Percentiles rank a stretch among this genome's conserved stretches.
These are phyloP conservation scores for Pseudogymnoascus sp. DNA, from an alignment of 2,329 filamentous ascomycete species.

Conservation along the genomic window DNA sequence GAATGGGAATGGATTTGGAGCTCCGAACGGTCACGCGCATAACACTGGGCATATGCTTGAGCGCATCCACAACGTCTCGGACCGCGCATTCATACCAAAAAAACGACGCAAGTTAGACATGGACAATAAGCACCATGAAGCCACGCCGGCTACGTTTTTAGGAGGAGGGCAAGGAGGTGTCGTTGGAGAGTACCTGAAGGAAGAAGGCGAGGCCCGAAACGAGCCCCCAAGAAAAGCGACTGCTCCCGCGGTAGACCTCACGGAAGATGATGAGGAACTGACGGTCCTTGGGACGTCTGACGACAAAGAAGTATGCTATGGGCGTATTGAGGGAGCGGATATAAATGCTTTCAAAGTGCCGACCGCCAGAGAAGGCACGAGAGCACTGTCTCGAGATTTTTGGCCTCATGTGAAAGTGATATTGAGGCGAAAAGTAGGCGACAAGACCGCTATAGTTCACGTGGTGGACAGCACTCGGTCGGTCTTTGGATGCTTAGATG, in stretches of 20 bases:
- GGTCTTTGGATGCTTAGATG: conserved; percentile 71
- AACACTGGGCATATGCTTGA: conserved; percentile 52
- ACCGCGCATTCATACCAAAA: conserved; percentile 53
- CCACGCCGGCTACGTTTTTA: conserved; percentile 30
- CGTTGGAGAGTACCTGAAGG: conserved; percentile 60
- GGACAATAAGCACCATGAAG: neutral
- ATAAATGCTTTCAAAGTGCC: conserved; percentile 64
- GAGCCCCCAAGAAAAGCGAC: conserved; percentile 25
- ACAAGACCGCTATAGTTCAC: conserved; percentile 55
- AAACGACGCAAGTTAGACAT: conserved; percentile 59
- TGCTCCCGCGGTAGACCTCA: conserved; percentile 33
- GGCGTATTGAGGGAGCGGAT: conserved; percentile 61
- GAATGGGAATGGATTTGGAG: conserved; percentile 19
- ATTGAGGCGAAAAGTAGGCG: conserved; percentile 52
- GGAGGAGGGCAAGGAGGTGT: conserved; percentile 48
- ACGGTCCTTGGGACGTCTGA: conserved; percentile 51
- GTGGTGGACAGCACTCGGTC: conserved; percentile 65
- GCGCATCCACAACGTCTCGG: conserved; percentile 65
- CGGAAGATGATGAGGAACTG: conserved; percentile 48
- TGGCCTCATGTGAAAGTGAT: conserved; percentile 72
- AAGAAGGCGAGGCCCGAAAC: conserved; percentile 44
- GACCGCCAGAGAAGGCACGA: conserved; percentile 55
- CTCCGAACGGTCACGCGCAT: conserved; percentile 17
- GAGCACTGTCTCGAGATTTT: conserved; percentile 48
- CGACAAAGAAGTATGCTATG: conserved; percentile 72